phyloP scores from a whole-genome alignment of 2,329 filamentous ascomycete genomes.

The Colletotrichum siamense region DNA sequence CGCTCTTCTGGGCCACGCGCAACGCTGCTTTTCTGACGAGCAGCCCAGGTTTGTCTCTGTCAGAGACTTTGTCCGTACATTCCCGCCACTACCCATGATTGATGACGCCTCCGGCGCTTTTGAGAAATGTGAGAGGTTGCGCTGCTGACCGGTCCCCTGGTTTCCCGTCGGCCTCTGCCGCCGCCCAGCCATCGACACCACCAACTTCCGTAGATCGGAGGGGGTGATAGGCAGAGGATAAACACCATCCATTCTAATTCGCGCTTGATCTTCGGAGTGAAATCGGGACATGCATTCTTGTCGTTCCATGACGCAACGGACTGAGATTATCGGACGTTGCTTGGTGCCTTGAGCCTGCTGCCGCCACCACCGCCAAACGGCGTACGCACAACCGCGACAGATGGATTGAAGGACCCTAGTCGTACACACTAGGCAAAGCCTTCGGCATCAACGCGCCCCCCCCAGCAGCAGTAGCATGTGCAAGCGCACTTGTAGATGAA shows the following conservation, averaged over 20 bases:
- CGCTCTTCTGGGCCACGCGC: neutral
- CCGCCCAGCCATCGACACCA: neutral
- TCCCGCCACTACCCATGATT: neutral
- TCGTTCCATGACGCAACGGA: constrained; percentile 7
- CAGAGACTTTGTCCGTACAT: neutral
- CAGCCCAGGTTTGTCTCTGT: neutral
- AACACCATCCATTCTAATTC: neutral
- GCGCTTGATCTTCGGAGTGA: neutral
- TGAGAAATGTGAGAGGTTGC: neutral
- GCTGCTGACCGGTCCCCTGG: neutral
- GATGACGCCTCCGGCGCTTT: constrained; percentile 20
- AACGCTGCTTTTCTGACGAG: neutral
- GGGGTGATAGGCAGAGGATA: neutral
- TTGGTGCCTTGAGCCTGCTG: neutral
- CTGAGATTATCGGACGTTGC: neutral
- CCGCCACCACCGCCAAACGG: neutral
- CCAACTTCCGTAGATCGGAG: constrained; percentile 18
- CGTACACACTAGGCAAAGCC: neutral
- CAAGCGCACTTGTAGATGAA: constrained; percentile 2
- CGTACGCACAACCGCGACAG: neutral
- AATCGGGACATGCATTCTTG: neutral
- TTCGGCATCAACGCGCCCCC: neutral
- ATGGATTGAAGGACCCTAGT: neutral
- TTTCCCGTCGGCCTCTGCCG: constrained; percentile 12
- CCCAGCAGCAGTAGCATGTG: constrained; percentile 7